phyloP scores from a whole-genome alignment of 768 basidiomycete genomes.

The Dioszegia crocea region DNA sequence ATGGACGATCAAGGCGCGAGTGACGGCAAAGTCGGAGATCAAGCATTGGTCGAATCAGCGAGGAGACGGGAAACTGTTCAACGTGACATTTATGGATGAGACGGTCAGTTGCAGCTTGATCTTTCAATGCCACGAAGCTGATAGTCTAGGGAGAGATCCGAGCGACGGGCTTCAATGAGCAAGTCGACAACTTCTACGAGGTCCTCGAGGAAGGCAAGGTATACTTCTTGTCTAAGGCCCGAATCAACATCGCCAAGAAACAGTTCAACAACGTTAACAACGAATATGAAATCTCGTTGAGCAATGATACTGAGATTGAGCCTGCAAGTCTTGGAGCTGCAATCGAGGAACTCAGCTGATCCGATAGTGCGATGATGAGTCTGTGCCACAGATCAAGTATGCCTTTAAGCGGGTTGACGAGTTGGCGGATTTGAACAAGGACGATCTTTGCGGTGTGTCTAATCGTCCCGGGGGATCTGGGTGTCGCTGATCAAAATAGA shows the following conservation, averaged over 20 bases:
- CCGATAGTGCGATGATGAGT: slow-evolving; percentile 70
- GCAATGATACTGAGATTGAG: slow-evolving; percentile 75
- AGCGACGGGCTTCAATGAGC: slow-evolving; percentile 83
- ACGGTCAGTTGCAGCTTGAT: slow-evolving; percentile 52
- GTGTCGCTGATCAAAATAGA: slow-evolving; percentile 54
- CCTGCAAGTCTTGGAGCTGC: slow-evolving; percentile 55
- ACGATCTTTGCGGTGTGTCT: slow-evolving; percentile 61
- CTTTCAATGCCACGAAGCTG: neutral
- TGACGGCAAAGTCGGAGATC: slow-evolving; percentile 83
- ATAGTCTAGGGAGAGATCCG: slow-evolving; percentile 62
- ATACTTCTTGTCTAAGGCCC: slow-evolving; percentile 82
- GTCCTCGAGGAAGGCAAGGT: slow-evolving; percentile 85
- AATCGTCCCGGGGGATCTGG: neutral
- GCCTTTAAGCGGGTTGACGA: slow-evolving; percentile 66
- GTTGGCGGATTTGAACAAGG: slow-evolving; percentile 66
- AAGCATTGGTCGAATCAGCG: slow-evolving; percentile 80
- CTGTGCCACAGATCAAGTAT: slow-evolving; percentile 78
- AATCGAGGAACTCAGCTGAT: slow-evolving; percentile 6
- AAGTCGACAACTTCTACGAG: slow-evolving; percentile 77
- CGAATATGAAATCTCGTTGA: slow-evolving; percentile 89
- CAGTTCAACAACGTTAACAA: slow-evolving; percentile 86
- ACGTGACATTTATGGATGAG: slow-evolving; percentile 88
- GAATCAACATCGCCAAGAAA: slow-evolving; percentile 93
- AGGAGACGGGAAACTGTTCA: slow-evolving; percentile 95
- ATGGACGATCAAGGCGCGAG: slow-evolving; percentile 96